phyloP scores from a whole-genome alignment of 2,329 filamentous ascomycete genomes.

The Chaetomiaceae sp. region DNA sequence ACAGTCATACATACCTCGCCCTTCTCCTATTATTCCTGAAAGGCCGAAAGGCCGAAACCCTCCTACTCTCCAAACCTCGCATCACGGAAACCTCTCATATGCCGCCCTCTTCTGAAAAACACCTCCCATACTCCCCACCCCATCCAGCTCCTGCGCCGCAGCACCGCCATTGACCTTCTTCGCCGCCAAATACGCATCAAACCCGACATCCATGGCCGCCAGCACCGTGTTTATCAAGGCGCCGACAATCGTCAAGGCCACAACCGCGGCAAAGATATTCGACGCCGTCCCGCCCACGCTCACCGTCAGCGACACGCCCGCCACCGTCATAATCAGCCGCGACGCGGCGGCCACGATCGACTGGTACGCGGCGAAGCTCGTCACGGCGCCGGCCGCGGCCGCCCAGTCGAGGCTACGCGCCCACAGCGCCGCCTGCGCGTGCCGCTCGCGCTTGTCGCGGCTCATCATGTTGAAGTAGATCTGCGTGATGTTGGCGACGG shows the following conservation, averaged over 20 bases:
- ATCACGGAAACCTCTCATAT: slow-evolving; percentile 23
- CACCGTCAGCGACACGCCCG: slow-evolving; percentile 10
- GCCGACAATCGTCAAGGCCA: slow-evolving; percentile 17
- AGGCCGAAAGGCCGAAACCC: too few relatives aligned
- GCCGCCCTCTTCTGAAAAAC: slow-evolving; percentile 17
- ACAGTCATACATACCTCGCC: too few relatives aligned
- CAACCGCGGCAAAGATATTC: slow-evolving; percentile 21
- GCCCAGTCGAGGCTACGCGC: slow-evolving; percentile 25
- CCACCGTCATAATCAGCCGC: slow-evolving; percentile 13
- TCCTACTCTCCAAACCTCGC: background rate
- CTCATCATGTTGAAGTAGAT: slow-evolving; percentile 18
- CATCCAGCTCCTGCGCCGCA: slow-evolving; percentile 1
- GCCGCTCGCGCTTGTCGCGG: slow-evolving; percentile 6
- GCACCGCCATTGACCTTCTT: background rate
- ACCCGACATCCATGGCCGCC: slow-evolving; percentile 18
- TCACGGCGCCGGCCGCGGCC: slow-evolving; percentile 16
- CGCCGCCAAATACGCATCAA: slow-evolving; percentile 13
- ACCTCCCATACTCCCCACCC: background rate
- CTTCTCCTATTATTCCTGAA: too few relatives aligned
- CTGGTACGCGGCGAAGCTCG: slow-evolving; percentile 16
- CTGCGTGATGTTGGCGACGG: slow-evolving; percentile 20
- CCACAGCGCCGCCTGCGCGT: slow-evolving; percentile 23
- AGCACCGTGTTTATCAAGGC: slow-evolving; percentile 23
- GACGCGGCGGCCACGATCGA: slow-evolving; percentile 12
- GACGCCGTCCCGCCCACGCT: slow-evolving; percentile 15